phyloP scores from a whole-genome alignment of 192 early-diverging fungal genomes.

The Entophlyctis helioformis region DNA sequence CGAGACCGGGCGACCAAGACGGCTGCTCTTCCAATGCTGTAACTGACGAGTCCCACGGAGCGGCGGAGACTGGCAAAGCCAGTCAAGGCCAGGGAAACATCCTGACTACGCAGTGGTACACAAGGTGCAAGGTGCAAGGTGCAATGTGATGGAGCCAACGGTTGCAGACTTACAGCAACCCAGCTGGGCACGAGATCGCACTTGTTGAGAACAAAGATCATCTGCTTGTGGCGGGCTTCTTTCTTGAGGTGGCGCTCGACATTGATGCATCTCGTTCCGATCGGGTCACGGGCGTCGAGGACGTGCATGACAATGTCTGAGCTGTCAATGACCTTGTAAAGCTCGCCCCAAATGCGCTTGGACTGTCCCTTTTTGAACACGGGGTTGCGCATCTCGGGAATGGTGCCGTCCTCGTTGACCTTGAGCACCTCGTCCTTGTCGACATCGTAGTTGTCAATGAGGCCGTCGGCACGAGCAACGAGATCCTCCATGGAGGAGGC shows the following conservation, averaged over 20 bases:
- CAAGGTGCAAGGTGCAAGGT: background rate
- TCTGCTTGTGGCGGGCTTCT: slow-evolving; percentile 90
- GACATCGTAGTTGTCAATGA: slow-evolving; percentile 18
- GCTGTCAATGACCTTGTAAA: slow-evolving; percentile 93
- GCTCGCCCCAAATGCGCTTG: slow-evolving; percentile 96
- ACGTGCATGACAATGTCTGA: slow-evolving; percentile 92
- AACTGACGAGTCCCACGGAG: slow-evolving; percentile 25
- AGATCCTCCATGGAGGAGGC: slow-evolving; percentile 69
- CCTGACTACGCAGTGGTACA: slow-evolving; percentile 45
- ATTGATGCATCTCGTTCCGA: slow-evolving; percentile 85
- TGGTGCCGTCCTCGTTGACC: slow-evolving; percentile 47
- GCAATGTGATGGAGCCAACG: background rate
- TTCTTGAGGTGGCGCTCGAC: slow-evolving; percentile 87
- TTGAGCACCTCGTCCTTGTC: slow-evolving; percentile 62
- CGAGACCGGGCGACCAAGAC: slow-evolving; percentile 27
- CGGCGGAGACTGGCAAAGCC: too few relatives aligned
- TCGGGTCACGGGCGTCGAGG: slow-evolving; percentile 94
- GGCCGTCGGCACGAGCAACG: slow-evolving; percentile 37
- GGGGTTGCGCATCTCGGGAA: slow-evolving; percentile 54
- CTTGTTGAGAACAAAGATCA: slow-evolving; percentile 96
- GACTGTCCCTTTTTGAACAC: slow-evolving; percentile 89
- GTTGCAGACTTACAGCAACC: slow-evolving; percentile 64
- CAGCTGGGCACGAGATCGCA: slow-evolving; percentile 98
- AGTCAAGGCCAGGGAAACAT: slow-evolving; percentile 6
- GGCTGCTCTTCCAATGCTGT: slow-evolving; percentile 41